Evolutionary conservation across 441 rosid genomes (phyloP).

Genomic region (Croton laevigatus): DNA sequence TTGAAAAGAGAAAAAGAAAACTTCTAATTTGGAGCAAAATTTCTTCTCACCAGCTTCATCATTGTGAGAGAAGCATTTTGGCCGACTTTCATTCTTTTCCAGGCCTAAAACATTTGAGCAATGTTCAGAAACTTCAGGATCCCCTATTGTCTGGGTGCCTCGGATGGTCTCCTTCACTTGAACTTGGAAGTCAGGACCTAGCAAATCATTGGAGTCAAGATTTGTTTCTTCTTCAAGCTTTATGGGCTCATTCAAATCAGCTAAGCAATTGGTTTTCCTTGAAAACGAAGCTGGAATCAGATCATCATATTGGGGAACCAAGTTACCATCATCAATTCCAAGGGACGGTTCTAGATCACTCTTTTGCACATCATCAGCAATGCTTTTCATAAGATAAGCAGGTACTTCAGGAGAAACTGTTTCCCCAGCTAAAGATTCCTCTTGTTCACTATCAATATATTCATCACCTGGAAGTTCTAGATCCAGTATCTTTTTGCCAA

Average conservation of each 20-base stretch:
- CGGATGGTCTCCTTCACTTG: constrained; percentile 1
- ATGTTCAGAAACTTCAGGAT: constrained; percentile 23
- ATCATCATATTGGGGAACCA: constrained; percentile 17
- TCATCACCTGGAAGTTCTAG: constrained; percentile 54
- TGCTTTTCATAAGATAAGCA: constrained; percentile 20
- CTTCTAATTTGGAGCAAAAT: constrained; percentile 5
- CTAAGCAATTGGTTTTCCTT: constrained; percentile 24
- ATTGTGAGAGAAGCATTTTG: constrained; percentile 11
- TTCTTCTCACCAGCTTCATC: constrained; percentile 39
- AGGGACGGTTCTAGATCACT: constrained; percentile 14
- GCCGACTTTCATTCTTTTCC: constrained; percentile 25
- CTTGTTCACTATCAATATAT: constrained; percentile 42
- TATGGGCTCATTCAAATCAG: constrained; percentile 55
- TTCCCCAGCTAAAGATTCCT: constrained; percentile 26
- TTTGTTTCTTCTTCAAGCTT: constrained; percentile 33
- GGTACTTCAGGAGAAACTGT: constrained; percentile 16
- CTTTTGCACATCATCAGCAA: constrained; percentile 25
- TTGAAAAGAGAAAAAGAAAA: neutral
- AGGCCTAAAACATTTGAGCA: constrained; percentile 17
- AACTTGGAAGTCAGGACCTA: constrained; percentile 19
- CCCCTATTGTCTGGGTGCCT: constrained; percentile 15
- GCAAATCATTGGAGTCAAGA: constrained; percentile 24
- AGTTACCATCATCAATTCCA: constrained; percentile 12
- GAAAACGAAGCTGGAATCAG: constrained; percentile 6
- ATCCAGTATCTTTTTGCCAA: constrained; percentile 55